These are phyloP conservation scores for Clonostachys solani DNA, from an alignment of 2,329 filamentous ascomycete species.

Conservation along the genomic window DNA sequence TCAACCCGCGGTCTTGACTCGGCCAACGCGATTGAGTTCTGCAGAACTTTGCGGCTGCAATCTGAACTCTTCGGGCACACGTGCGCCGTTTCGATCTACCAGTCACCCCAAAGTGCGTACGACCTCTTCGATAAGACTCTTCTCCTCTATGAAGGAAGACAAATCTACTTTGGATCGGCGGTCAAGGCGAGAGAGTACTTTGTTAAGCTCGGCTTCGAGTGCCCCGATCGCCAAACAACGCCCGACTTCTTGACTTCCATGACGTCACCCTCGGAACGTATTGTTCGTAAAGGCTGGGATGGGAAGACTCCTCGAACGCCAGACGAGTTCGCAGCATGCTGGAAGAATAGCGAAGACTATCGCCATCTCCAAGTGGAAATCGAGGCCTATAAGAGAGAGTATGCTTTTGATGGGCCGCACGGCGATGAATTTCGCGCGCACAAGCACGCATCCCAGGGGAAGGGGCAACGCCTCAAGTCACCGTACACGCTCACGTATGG, in stretches of 20 bases:
- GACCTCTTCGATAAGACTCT: constrained; percentile 67
- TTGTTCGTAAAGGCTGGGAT: constrained; percentile 19
- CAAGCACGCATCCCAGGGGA: constrained; percentile 6
- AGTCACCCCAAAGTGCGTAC: constrained; percentile 67
- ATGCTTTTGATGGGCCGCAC: constrained; percentile 19
- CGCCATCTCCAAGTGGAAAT: constrained; percentile 18
- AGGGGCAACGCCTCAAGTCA: constrained; percentile 32
- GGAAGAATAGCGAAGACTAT: constrained; percentile 12
- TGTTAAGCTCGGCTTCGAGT: constrained; percentile 60
- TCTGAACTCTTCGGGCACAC: constrained; percentile 57
- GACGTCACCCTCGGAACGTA: constrained; percentile 51
- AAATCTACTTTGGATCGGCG: constrained; percentile 61
- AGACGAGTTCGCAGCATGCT: constrained; percentile 26
- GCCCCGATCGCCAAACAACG: constrained; percentile 56
- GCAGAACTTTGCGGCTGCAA: constrained; percentile 57
- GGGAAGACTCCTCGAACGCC: constrained; percentile 37
- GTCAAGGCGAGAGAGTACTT: constrained; percentile 59
- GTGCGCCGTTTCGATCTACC: constrained; percentile 63
- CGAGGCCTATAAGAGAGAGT: constrained; percentile 15
- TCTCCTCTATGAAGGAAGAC: constrained; percentile 60
- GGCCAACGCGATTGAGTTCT: constrained; percentile 57
- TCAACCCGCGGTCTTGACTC: constrained; percentile 62
- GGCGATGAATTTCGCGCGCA: constrained; percentile 22
- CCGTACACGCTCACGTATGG: constrained; percentile 39
- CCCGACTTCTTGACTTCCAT: constrained; percentile 64